Conservation (phyloP, 2,329 filamentous ascomycete genomes). For the Penicillium sp. region DNA sequence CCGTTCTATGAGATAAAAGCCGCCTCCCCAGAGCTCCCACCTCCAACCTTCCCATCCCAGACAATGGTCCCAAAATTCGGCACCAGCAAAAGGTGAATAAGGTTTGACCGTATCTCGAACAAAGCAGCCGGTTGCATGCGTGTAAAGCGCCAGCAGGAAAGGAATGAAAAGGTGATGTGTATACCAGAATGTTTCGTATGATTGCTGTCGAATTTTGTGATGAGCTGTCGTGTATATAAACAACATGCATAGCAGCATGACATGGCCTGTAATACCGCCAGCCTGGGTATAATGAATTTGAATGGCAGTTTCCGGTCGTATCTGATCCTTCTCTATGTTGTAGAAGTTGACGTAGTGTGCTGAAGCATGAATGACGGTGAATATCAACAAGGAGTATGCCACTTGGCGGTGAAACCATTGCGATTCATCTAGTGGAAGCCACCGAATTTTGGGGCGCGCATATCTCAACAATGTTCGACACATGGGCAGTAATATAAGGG, state of each 20-base stretch:
- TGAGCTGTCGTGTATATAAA: conserved; percentile 97
- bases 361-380: conserved; percentile 69
- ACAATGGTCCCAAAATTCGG: conserved; percentile 84
- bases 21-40: conserved; percentile 88
- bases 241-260: conserved; percentile 99
- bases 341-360: conserved; percentile 98
- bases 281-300: conserved; percentile 89
- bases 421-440: conserved; percentile 91
- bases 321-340: conserved; percentile 82
- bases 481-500: conserved; percentile 88
- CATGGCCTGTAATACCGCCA: conserved; percentile 89
- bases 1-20: conserved; percentile 80
- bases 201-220: conserved; percentile 89
- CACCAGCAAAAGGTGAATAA: conserved; percentile 79
- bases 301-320: conserved; percentile 74
- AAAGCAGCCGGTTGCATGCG: conserved; percentile 93
- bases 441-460: conserved; percentile 80
- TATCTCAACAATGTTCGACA: conserved; percentile 85
- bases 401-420: conserved; percentile 96
- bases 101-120: conserved; percentile 73
- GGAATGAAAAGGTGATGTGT: conserved; percentile 98
- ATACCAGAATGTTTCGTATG: conserved; percentile 99
- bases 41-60: conserved; percentile 95
- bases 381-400: conserved; percentile 83
- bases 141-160: conserved; percentile 90